Conservation (phyloP, 495 filamentous ascomycete species). For the Talaromyces thailandensis region DNA sequence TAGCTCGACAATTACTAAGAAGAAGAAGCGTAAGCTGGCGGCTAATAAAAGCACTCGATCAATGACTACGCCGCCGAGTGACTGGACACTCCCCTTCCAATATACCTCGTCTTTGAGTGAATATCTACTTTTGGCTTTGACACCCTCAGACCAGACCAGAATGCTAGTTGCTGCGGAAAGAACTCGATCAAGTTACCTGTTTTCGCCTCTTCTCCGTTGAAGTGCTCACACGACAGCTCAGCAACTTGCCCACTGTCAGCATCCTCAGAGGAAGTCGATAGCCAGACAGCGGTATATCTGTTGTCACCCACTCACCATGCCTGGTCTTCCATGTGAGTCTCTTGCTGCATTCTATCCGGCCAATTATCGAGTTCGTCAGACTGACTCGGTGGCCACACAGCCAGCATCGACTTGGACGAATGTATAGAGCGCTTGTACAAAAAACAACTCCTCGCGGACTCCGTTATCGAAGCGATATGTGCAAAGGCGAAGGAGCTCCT, state of each 20-base stretch:
- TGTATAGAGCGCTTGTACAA: slow-evolving; percentile 93
- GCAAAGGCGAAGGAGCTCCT: slow-evolving; percentile 96
- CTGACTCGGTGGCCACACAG: slow-evolving; percentile 33
- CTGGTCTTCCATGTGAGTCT: slow-evolving; percentile 74
- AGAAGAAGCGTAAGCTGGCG: not conserved
- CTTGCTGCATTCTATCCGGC: not conserved
- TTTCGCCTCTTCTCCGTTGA: slow-evolving; percentile 8
- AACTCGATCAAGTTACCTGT: not conserved
- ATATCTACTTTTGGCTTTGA: not conserved
- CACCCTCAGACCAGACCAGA: not conserved
- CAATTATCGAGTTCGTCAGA: not conserved
- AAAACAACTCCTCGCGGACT: slow-evolving; percentile 93
- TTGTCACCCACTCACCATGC: slow-evolving; percentile 45
- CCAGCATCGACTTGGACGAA: slow-evolving; percentile 95
- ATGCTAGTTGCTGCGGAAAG: not conserved
- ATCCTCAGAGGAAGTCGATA: not conserved
- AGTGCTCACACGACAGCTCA: slow-evolving; percentile 5
- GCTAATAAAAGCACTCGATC: not conserved
- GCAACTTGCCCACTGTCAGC: not conserved
- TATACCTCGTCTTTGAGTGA: not conserved
- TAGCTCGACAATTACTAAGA: not conserved
- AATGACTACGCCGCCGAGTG: not conserved
- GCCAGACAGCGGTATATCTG: not conserved
- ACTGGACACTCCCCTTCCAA: not conserved
- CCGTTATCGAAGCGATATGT: slow-evolving; percentile 97